Base-by-base conservation (phyloP, 1,139 yeast genomes). In the Pichia sp. region DNA sequence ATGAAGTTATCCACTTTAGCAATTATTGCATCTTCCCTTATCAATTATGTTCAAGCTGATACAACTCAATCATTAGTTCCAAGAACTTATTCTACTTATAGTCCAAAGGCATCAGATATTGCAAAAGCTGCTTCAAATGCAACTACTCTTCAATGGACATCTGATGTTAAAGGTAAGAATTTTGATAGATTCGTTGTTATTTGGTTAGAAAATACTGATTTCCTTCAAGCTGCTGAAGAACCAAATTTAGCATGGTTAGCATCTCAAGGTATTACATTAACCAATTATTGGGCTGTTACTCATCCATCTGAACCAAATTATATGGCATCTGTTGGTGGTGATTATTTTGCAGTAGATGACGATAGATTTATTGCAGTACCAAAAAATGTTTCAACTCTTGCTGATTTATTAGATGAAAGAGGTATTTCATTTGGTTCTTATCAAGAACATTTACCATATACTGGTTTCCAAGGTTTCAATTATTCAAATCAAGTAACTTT, bases 251-350 rank as follows among this genome's bases (percentile, higher is more conserved):
- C 65, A 57, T 65, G 64, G 58, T 63, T 74, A 42, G 69, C 72
- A 28, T 51, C 65, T 55, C 60, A 71, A 44, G 79, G 78, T 57
- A 65, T 73, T 48, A 61, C 66, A 36, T 64, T 75, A 56, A 66
- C 66, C 60, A 75, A 75, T 67, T 74, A 75, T 66, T 74, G 74
- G 69, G 71, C 73, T 34, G 56, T 73, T 36, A 71, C 77, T 42
- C 76, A 73, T 57, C 77, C 78, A 44, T 73, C 79, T 2, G 74
- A 74, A 66, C 77, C 78, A 54, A 75, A 75, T 64, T 75, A 74
- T 60, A 58, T 73, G 54, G 74, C 73, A 33, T 61, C 75, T 44
- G 74, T 67, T 46, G 72, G 70, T 48, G 79, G 79, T 53, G 76
- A 71, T 59, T 71, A 74, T 61, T 73, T 72, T 52, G 73, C 76